Evolutionary conservation across 768 basidiomycete genomes (phyloP).

Genomic region (Panaeolus cyanescens): DNA sequence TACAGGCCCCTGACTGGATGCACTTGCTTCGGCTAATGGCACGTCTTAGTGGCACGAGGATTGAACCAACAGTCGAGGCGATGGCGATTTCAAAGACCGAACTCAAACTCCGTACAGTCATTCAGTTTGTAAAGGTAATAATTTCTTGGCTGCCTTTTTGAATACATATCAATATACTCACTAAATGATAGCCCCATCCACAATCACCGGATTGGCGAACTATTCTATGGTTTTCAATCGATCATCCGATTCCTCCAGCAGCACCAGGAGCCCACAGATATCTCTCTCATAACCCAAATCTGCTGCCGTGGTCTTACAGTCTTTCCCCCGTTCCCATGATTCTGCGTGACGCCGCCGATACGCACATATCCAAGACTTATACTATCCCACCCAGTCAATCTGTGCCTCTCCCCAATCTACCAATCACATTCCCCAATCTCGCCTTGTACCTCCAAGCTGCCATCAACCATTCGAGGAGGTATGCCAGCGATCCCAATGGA

Average conservation of each 20-base stretch:
- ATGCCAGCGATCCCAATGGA: constrained; percentile 45
- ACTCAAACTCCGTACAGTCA: constrained; percentile 66
- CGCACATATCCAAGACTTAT: constrained; percentile 66
- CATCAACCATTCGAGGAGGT: constrained; percentile 66
- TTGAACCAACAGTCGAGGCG: constrained; percentile 74
- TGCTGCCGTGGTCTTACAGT: constrained; percentile 74
- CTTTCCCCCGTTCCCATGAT: constrained; percentile 60
- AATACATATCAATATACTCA: not conserved
- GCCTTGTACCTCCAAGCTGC: constrained; percentile 76
- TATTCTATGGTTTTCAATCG: constrained; percentile 77
- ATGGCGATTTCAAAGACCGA: constrained; percentile 56
- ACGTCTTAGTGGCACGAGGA: constrained; percentile 63
- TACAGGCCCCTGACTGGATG: constrained; percentile 76
- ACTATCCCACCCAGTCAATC: constrained; percentile 62
- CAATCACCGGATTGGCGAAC: constrained; percentile 68
- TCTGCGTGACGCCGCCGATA: constrained; percentile 65
- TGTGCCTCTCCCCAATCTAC: constrained; percentile 69
- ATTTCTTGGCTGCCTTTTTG: not conserved
- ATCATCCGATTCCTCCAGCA: constrained; percentile 58
- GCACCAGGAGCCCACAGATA: constrained; percentile 47
- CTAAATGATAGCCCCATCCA: constrained; percentile 53
- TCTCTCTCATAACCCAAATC: constrained; percentile 58
- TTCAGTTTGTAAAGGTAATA: constrained; percentile 80
- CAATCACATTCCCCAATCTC: constrained; percentile 74
- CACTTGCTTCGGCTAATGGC: constrained; percentile 77